A percentile compares a stretch with the other conserved stretches of the same genome.
These are phyloP conservation scores for Vanilla planifolia DNA, from an alignment of 106 monocot species.

Conservation along the genomic window DNA sequence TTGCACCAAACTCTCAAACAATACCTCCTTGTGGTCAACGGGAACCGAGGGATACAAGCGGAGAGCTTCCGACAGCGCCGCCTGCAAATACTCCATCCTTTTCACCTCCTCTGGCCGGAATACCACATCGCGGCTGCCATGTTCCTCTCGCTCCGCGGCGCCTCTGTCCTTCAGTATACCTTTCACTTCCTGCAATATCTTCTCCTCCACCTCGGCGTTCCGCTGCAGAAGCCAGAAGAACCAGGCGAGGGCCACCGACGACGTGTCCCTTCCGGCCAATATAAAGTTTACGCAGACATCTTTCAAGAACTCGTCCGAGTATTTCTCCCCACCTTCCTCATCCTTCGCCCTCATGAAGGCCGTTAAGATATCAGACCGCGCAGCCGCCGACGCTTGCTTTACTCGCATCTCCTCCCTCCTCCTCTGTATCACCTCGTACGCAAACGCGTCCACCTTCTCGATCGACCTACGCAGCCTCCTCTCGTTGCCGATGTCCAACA, in stretches of 20 bases:
- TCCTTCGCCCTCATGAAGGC: conserved; percentile 61
- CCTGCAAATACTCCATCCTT: conserved; percentile 92
- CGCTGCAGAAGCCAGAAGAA: conserved; percentile 64
- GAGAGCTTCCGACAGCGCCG: conserved; percentile 83
- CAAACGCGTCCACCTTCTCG: conserved; percentile 60
- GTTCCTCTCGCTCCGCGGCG: background rate
- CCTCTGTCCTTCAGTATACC: conserved; percentile 32
- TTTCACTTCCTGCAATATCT: conserved; percentile 39
- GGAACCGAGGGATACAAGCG: conserved; percentile 92
- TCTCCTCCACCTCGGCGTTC: conserved; percentile 35
- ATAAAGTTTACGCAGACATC: conserved; percentile 98
- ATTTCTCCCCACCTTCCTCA: conserved; percentile 37
- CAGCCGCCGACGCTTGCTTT: conserved; percentile 8
- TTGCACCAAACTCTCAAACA: no score
- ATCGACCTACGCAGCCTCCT: conserved; percentile 35
- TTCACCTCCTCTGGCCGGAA: conserved; percentile 75
- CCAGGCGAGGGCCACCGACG: conserved; percentile 93
- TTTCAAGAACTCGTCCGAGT: conserved; percentile 77
- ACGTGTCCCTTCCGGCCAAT: conserved; percentile 94
- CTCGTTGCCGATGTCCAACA: conserved; percentile 47
- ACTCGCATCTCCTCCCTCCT: conserved; percentile 56
- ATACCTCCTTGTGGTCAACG: conserved; percentile 88
- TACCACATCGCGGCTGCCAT: conserved; percentile 21
- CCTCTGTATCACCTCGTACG: conserved; percentile 59
- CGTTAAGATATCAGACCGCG: conserved; percentile 62